phyloP scores from a whole-genome alignment of 139 green algal genomes.

The Spirogloea muscicola region DNA sequence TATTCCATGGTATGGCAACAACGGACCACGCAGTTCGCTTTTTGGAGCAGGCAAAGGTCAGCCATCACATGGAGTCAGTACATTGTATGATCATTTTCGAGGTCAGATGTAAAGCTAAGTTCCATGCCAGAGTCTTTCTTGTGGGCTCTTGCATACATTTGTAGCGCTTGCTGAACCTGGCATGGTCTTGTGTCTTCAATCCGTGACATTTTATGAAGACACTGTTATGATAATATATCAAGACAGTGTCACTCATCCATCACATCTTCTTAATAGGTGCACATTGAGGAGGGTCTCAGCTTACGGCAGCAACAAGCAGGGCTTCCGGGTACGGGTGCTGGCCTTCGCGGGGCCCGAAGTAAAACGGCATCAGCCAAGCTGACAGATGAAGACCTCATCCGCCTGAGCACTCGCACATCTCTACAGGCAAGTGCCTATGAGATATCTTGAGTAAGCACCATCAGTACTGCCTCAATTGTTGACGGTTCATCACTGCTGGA shows the following conservation, averaged over 20 bases:
- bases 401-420: background rate
- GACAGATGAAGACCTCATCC: conserved; percentile 24
- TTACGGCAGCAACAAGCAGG: background rate
- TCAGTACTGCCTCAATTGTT: background rate
- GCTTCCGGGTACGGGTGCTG: background rate
- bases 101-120: too few relatives aligned
- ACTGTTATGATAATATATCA: too few relatives aligned
- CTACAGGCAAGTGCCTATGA: conserved; percentile 8
- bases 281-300: conserved; percentile 29
- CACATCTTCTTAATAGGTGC: too few relatives aligned
- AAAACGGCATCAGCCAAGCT: conserved; percentile 30
- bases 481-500: too few relatives aligned
- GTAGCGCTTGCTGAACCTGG: too few relatives aligned
- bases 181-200: too few relatives aligned
- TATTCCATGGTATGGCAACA: conserved; percentile 12
- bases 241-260: too few relatives aligned
- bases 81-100: too few relatives aligned
- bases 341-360: background rate
- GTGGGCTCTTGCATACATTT: too few relatives aligned
- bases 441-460: background rate
- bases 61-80: too few relatives aligned
- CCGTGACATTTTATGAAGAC: too few relatives aligned
- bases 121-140: too few relatives aligned
- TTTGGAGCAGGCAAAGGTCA: conserved; percentile 24
- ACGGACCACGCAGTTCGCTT: conserved; percentile 19